A percentile compares a stretch with the other conserved stretches of the same genome.
These are phyloP conservation scores for Candida boleticola DNA, from an alignment of 805 yeast genomes.

Conservation along the genomic window DNA sequence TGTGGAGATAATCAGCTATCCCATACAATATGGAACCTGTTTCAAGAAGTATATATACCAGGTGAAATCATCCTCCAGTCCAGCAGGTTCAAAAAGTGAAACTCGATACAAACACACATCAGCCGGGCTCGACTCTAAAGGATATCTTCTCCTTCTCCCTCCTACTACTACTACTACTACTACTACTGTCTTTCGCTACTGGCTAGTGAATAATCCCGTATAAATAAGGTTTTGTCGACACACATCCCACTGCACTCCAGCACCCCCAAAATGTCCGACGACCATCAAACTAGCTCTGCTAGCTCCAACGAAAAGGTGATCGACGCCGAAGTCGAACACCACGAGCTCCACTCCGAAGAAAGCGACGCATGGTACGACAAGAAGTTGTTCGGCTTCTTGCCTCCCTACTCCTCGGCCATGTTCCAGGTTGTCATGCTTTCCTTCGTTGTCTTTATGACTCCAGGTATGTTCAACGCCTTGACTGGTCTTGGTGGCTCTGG, in stretches of 20 bases:
- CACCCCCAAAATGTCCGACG: too few species aligned
- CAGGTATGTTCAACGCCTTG: slow-evolving; percentile 53
- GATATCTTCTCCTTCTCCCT: too few species aligned
- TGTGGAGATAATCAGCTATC: background rate
- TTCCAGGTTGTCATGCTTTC: slow-evolving; percentile 46
- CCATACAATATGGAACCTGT: too few species aligned
- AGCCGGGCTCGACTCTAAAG: too few species aligned
- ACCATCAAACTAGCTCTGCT: background rate
- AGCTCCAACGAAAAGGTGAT: slow-evolving; percentile 4
- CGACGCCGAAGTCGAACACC: background rate
- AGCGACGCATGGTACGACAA: slow-evolving; percentile 38
- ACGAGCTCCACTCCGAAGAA: background rate
- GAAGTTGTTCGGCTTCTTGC: slow-evolving; percentile 22
- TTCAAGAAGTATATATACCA: too few species aligned
- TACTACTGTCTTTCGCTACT: background rate
- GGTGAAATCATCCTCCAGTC: too few species aligned
- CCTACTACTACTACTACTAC: too few species aligned
- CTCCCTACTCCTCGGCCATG: slow-evolving; percentile 37
- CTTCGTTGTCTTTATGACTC: slow-evolving; percentile 48
- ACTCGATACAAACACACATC: too few species aligned
- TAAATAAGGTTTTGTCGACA: too few species aligned
- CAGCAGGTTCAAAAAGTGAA: too few species aligned
- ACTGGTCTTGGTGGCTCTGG: slow-evolving; percentile 51
- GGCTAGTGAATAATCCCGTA: background rate
- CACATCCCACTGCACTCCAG: too few species aligned